Base-by-base conservation (phyloP, 371 early-diverging fungal species). In the Globomyces sp. region DNA sequence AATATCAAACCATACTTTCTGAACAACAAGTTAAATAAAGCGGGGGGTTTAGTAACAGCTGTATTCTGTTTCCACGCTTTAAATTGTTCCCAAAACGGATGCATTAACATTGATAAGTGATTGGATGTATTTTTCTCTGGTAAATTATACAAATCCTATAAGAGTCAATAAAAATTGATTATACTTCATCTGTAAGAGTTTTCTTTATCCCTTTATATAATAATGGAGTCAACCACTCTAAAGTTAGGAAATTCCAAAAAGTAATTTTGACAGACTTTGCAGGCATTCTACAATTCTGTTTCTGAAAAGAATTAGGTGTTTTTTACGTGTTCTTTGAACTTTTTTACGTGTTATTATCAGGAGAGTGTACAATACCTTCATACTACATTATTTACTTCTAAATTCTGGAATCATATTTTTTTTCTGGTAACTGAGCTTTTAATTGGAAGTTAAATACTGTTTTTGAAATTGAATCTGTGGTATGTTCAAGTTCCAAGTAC, bases 151-250 rank as follows among this genome's bases (percentile, higher is more conserved):
- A 70, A 58, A 44, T 69, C 70, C 63, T 65, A 24, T 24, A 24
- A 24, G 53, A 53, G 1, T 36, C 5, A 44, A 42, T 34, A 52
- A n/a, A 2, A 6, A n/a, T 6, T 24, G 24, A 24, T 24, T 24
- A 24, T 41, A 66, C 71, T 46, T 9, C n/a, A 45, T 36, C 40
- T n/a, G 34, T 34, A 39, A 70, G 45, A 3, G 63, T 51, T 8
- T 61, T 50, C 59, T 48, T 70, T 42, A 53, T 48, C 5, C 71
- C 71, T 34, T 61, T 57, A 44, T 43, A 58, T 44, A 70, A 53
- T 3, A 66, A 10, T 4, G 49, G 51, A 6, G 63, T 63, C n/a
- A 63, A 34, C 63, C 63, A 63, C 49, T 49, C 63, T 41, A 63
- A 11, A 39, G 63, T 63, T 4, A 63, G 42, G 36, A 41, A 63